A percentile compares a stretch with the other conserved stretches of the same genome.
phyloP scores from a whole-genome alignment of 2,329 filamentous ascomycete genomes.

The Fusarium staphyleae region DNA sequence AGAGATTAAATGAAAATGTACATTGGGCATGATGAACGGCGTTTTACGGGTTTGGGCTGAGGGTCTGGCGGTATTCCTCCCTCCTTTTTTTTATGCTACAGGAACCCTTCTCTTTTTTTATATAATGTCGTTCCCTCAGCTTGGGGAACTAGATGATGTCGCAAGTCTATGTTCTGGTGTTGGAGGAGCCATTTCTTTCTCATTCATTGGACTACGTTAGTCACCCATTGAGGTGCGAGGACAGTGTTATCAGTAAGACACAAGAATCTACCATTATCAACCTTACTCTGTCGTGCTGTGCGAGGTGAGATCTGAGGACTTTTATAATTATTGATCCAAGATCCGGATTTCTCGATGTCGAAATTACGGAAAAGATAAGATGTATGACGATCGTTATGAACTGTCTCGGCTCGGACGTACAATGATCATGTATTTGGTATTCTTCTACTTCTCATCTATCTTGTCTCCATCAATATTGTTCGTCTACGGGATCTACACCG shows the following conservation, averaged over 20 bases:
- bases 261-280: constrained; percentile 15
- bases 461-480: constrained; percentile 10
- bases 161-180: constrained; percentile 33
- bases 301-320: too few species aligned
- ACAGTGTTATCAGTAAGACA: not conserved
- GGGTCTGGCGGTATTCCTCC: constrained; percentile 28
- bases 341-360: not conserved
- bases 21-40: constrained; percentile 37
- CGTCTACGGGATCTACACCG: constrained; percentile 10
- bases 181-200: constrained; percentile 27
- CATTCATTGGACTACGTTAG: constrained; percentile 4
- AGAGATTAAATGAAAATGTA: constrained; percentile 31
- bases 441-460: constrained; percentile 12
- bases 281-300: not conserved
- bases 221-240: not conserved
- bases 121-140: constrained; percentile 10
- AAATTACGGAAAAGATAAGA: too few species aligned
- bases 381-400: too few species aligned
- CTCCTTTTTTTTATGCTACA: constrained; percentile 2
- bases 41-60: constrained; percentile 17
- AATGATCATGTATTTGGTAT: constrained; percentile 3
- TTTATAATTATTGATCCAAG: not conserved
- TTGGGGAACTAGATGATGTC: constrained; percentile 17
- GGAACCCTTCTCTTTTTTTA: constrained; percentile 1
- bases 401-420: too few species aligned